Conservation (phyloP, 352 stramenopile species). For the Pythium myriotylum region DNA sequence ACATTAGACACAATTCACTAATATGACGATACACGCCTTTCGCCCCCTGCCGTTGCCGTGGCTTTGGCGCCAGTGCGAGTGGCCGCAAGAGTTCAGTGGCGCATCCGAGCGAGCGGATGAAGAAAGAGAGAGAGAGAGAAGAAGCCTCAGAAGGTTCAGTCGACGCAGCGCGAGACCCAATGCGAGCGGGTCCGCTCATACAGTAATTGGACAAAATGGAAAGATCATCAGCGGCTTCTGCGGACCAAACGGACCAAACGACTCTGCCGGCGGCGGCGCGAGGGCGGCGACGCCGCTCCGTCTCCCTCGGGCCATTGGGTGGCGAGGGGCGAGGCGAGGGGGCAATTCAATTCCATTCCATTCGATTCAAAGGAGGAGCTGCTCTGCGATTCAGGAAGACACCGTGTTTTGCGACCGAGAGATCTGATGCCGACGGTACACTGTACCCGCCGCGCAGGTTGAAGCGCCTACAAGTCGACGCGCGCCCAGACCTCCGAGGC, state of each 20-base stretch:
- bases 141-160: constrained; percentile 30
- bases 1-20: constrained; percentile 21
- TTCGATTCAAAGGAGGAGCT: constrained; percentile 10
- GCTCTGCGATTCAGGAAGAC: not conserved
- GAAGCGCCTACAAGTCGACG: constrained; percentile 11
- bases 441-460: no score
- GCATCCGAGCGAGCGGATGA: not conserved
- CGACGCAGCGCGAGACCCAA: constrained; percentile 20
- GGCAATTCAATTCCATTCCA: no score
- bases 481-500: constrained; percentile 12
- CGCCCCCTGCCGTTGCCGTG: no score
- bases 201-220: constrained; percentile 33
- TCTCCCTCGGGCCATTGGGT: no score
- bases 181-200: constrained; percentile 24
- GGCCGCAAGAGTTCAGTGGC: no score
- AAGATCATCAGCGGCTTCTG: constrained; percentile 26
- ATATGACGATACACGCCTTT: constrained; percentile 14
- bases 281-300: no score
- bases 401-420: no score
- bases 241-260: no score
- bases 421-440: no score
- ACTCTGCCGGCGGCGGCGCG: no score
- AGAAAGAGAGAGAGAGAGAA: not conserved
- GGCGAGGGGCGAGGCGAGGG: no score
- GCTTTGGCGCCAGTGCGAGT: no score